A percentile compares a stretch with the other conserved stretches of the same genome.
Conservation (phyloP, 306 rosid genomes). For the Prunus padus region DNA sequence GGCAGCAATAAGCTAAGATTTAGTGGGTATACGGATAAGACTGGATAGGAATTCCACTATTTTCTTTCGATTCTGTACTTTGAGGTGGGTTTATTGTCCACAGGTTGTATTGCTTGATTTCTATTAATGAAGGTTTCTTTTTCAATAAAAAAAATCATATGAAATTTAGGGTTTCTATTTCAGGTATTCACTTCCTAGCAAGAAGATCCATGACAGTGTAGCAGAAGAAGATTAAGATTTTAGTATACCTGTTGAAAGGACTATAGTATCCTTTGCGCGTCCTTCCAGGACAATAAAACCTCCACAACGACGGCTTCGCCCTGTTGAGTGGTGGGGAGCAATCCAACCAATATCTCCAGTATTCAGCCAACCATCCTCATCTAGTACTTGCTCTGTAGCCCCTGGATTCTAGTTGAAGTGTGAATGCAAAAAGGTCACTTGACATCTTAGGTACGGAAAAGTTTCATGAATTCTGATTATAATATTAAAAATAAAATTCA, state of each 20-base stretch:
- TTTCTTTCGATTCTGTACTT: no score
- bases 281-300: constrained; percentile 84
- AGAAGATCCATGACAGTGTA: neutral
- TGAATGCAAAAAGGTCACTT: constrained; percentile 11
- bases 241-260: constrained; percentile 76
- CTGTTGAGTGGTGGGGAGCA: constrained; percentile 69
- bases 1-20: no score
- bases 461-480: neutral
- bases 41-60: no score
- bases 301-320: constrained; percentile 68
- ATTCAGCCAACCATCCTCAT: constrained; percentile 77
- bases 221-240: constrained; percentile 2
- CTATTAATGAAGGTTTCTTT: no score
- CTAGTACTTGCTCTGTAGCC: constrained; percentile 69
- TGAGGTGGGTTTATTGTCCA: no score
- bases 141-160: no score
- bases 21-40: no score
- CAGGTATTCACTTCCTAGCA: neutral
- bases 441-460: neutral
- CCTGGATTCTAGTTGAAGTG: constrained; percentile 54
- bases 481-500: neutral
- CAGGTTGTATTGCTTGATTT: no score
- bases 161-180: neutral
- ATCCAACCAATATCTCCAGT: constrained; percentile 96
- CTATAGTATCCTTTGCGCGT: constrained; percentile 94